Conservation (phyloP, 1,139 yeast genomes). For the Taphrina confusa region DNA sequence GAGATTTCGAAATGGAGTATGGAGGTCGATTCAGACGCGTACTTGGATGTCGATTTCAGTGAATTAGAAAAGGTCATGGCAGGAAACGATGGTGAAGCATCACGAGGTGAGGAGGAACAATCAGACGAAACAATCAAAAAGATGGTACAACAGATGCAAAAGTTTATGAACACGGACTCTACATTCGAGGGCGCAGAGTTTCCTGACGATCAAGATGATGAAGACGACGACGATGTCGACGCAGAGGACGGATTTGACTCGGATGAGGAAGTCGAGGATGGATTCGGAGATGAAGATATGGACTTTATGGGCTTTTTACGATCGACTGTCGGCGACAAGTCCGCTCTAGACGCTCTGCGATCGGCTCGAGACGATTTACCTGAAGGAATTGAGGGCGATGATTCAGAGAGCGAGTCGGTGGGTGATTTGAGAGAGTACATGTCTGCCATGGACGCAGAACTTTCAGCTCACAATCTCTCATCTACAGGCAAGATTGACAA, state of each 20-base stretch:
- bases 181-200: conserved; percentile 43
- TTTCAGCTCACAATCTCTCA: conserved; percentile 7
- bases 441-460: conserved; percentile 40
- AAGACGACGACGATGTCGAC: conserved; percentile 42
- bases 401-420: conserved; percentile 39
- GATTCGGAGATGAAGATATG: not conserved
- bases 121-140: conserved; percentile 40
- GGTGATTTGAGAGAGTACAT: conserved; percentile 40
- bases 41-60: conserved; percentile 42
- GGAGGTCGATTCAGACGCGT: conserved; percentile 42
- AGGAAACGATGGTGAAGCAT: conserved; percentile 21
- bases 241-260: conserved; percentile 40
- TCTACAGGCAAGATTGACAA: not conserved
- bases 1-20: conserved; percentile 41
- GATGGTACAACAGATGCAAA: conserved; percentile 42
- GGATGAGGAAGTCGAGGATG: conserved; percentile 56
- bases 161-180: conserved; percentile 45
- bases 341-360: conserved; percentile 43
- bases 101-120: conserved; percentile 36
- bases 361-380: conserved; percentile 27
- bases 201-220: conserved; percentile 38
- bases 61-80: conserved; percentile 39
- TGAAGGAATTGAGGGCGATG: conserved; percentile 40
- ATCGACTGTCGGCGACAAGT: conserved; percentile 50
- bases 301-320: conserved; percentile 61